phyloP scores from a whole-genome alignment of 1,284 basidiomycete species.

The Coniophora puteana region DNA sequence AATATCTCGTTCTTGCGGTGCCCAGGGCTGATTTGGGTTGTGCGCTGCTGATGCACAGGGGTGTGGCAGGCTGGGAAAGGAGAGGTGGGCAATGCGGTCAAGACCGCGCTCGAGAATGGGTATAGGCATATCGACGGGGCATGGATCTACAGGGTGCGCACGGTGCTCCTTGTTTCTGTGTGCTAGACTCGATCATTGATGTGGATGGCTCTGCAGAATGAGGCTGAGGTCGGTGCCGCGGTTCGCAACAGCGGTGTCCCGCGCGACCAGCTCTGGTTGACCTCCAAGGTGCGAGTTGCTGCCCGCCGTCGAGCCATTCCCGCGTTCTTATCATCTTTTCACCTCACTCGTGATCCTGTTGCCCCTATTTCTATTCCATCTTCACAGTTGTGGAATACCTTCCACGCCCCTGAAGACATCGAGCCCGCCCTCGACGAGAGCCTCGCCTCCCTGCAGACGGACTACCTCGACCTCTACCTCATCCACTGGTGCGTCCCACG shows the following conservation, averaged over 20 bases:
- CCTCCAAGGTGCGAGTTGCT: constrained; percentile 39
- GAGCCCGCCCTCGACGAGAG: constrained; percentile 69
- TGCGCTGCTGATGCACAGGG: too few species aligned
- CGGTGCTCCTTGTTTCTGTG: constrained; percentile 11
- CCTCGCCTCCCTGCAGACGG: constrained; percentile 60
- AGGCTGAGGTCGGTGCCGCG: constrained; percentile 73
- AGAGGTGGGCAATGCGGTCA: constrained; percentile 59
- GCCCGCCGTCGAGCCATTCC: background rate
- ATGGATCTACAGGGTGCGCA: constrained; percentile 57
- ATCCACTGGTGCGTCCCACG: constrained; percentile 75
- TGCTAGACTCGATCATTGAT: background rate
- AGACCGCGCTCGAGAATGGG: constrained; percentile 53
- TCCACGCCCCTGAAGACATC: constrained; percentile 64
- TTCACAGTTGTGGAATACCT: constrained; percentile 63
- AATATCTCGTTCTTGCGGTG: background rate
- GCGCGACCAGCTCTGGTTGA: constrained; percentile 68
- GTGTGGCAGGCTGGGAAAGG: constrained; percentile 57
- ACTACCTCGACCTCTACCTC: constrained; percentile 78
- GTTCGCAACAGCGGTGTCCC: constrained; percentile 54
- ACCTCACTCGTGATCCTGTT: background rate
- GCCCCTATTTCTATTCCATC: background rate
- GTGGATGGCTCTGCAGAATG: constrained; percentile 46
- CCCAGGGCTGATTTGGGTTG: constrained; percentile 5
- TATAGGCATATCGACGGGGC: constrained; percentile 80
- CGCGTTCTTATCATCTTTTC: background rate